Conservation (phyloP, 1,284 basidiomycete species). For the Athelia sp. region DNA sequence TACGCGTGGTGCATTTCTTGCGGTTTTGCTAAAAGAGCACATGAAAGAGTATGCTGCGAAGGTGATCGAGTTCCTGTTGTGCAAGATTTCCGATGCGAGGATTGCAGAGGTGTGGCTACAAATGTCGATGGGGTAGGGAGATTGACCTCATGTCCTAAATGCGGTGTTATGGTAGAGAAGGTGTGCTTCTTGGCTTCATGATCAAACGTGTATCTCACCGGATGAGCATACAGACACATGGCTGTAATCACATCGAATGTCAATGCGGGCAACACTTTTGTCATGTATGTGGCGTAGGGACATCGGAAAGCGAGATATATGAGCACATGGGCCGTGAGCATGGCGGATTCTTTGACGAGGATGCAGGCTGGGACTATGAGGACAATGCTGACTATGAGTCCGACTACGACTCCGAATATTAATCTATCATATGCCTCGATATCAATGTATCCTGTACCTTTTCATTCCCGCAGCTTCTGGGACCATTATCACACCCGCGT, state of each 20-base stretch:
- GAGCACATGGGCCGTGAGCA: slow-evolving; percentile 12
- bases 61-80: slow-evolving; percentile 7
- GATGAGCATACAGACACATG: slow-evolving; percentile 7
- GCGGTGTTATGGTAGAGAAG: background rate
- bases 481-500: too few relatives aligned
- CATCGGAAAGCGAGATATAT: slow-evolving; percentile 8
- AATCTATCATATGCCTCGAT: too few relatives aligned
- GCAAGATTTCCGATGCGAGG: slow-evolving; percentile 11
- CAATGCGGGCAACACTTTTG: slow-evolving; percentile 17
- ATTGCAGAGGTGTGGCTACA: slow-evolving; percentile 8
- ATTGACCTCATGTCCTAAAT: background rate
- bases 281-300: slow-evolving; percentile 12
- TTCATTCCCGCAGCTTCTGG: too few relatives aligned
- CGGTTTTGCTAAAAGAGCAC: slow-evolving; percentile 15
- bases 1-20: slow-evolving; percentile 22
- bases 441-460: too few relatives aligned
- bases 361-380: background rate
- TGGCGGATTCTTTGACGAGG: slow-evolving; percentile 6
- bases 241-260: slow-evolving; percentile 21
- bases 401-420: too few relatives aligned
- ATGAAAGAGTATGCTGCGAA: slow-evolving; percentile 15
- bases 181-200: background rate
- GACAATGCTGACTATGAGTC: too few relatives aligned
- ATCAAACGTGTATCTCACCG: background rate
- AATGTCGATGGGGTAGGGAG: background rate